Evolutionary conservation across 352 stramenopile genomes (phyloP).

Genomic region (Thraustochytrium striatum): DNA sequence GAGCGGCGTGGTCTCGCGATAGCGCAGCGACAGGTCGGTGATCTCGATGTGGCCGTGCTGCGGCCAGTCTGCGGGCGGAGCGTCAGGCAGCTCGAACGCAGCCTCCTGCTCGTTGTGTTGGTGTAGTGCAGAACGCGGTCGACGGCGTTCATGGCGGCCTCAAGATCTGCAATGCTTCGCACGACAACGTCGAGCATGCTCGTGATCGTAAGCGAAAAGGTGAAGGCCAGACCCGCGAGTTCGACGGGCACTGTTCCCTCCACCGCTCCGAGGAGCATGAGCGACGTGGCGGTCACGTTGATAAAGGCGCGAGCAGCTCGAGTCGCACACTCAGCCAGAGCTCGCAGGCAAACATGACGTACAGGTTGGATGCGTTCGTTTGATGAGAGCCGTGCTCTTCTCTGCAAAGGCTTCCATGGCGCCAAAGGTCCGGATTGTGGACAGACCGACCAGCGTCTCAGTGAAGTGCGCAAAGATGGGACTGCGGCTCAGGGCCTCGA

Average conservation of each 20-base stretch:
- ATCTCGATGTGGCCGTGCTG: constrained; percentile 64
- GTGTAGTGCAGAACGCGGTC: constrained; percentile 64
- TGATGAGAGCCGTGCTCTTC: constrained; percentile 55
- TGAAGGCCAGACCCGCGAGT: constrained; percentile 78
- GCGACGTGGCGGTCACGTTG: constrained; percentile 49
- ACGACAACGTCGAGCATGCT: constrained; percentile 81
- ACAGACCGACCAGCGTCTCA: constrained; percentile 44
- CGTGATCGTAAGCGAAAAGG: constrained; percentile 79
- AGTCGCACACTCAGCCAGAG: constrained; percentile 71
- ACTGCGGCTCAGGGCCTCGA: constrained; percentile 71
- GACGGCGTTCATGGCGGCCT: constrained; percentile 82
- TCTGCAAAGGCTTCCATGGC: constrained; percentile 54
- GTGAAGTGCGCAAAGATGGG: constrained; percentile 74
- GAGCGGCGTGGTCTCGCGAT: constrained; percentile 55
- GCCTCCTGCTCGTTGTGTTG: constrained; percentile 16
- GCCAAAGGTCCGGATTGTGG: constrained; percentile 44
- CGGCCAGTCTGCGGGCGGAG: constrained; percentile 66
- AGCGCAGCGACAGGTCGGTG: constrained; percentile 64
- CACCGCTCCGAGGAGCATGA: constrained; percentile 39
- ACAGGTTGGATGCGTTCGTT: constrained; percentile 66
- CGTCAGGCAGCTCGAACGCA: neutral
- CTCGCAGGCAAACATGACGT: constrained; percentile 59
- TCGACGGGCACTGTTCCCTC: constrained; percentile 65
- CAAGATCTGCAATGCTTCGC: constrained; percentile 81
- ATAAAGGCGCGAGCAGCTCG: constrained; percentile 66